Base-by-base conservation (phyloP, 1,139 yeast genomes). In the Geotrichum aggregatum region DNA sequence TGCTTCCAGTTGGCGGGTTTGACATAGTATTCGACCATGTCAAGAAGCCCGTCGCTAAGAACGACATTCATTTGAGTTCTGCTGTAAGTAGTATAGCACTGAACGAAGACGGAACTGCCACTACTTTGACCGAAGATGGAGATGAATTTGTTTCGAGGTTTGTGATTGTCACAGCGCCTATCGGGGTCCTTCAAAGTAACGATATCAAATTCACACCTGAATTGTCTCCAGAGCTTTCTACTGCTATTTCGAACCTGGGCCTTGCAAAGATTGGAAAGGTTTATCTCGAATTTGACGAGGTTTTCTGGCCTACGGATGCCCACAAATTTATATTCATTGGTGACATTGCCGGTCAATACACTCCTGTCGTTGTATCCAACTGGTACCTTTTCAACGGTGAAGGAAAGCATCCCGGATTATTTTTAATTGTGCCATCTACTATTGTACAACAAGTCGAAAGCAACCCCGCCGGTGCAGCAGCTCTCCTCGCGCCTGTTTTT, bases 1-100 rank as follows among this genome's bases (percentile, higher is more conserved):
- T 95, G 44, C 87, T 83, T 65, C 89, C 95, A 1, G 73, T 87
- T 55, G 96, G 95, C 66, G 96, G 96, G 59, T 76, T 62, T 52
- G 65, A 59, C 53, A 47, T 58, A 35, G 54, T 67, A n/a, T 57
- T 57, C 40, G 45, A 60, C 16, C 50, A 52, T 10, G 44, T 67
- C 16, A 42, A 56, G 30, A 60, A 57, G 14, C 59, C 65, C 1
- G 64, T 84, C 11, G 78, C 82, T 0, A 36, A 58, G 2, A 67
- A 69, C 0, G 65, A 70, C 47, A 65, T 87, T 6, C 59, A 64
- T n/a, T 66, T 77, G 24, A 69, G 72, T 33, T 69, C 75, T 3
- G 76, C 76, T 35, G 89, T 86, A 0, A 64, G 56, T 1, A 59
- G 62, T 11, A 75, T 87, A 30, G 31, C 38, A 18, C 33, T 33